Evolutionary conservation across 2,329 filamentous ascomycete species (phyloP).

Genomic region (Rhinocladiella mackenziei): DNA sequence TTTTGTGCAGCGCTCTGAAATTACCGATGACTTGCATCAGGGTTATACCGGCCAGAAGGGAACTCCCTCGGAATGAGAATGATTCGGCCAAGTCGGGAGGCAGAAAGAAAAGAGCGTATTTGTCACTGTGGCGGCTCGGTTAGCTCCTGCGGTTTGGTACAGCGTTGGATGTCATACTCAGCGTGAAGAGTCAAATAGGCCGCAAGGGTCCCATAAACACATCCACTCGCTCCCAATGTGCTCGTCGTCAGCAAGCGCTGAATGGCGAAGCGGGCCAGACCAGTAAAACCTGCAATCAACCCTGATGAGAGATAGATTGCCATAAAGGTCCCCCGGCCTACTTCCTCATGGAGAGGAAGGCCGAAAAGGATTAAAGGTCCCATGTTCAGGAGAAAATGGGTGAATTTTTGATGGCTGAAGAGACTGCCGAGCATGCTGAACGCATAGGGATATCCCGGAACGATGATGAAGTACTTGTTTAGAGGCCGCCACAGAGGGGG

Average conservation of each 20-base stretch:
- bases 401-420: slow-evolving; percentile 55
- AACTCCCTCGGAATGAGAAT: slow-evolving; percentile 41
- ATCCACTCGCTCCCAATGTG: slow-evolving; percentile 51
- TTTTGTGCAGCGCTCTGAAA: slow-evolving; percentile 33
- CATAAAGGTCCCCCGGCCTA: slow-evolving; percentile 54
- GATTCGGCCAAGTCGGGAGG: slow-evolving; percentile 39
- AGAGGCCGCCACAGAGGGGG: slow-evolving; percentile 54
- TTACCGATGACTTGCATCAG: slow-evolving; percentile 36
- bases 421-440: slow-evolving; percentile 51
- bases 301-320: slow-evolving; percentile 50
- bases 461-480: slow-evolving; percentile 54
- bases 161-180: slow-evolving; percentile 35
- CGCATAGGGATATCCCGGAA: slow-evolving; percentile 51
- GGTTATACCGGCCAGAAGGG: slow-evolving; percentile 37
- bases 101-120: slow-evolving; percentile 41
- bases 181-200: slow-evolving; percentile 48
- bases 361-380: slow-evolving; percentile 53
- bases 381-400: slow-evolving; percentile 54
- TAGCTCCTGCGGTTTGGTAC: slow-evolving; percentile 3
- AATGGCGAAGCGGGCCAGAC: slow-evolving; percentile 45
- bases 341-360: slow-evolving; percentile 51
- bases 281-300: slow-evolving; percentile 45
- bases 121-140: slow-evolving; percentile 33
- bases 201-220: slow-evolving; percentile 48
- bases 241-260: slow-evolving; percentile 42